These are phyloP conservation scores for Trichophaea hybrida DNA, from an alignment of 2,329 filamentous ascomycete genomes.

Conservation along the genomic window DNA sequence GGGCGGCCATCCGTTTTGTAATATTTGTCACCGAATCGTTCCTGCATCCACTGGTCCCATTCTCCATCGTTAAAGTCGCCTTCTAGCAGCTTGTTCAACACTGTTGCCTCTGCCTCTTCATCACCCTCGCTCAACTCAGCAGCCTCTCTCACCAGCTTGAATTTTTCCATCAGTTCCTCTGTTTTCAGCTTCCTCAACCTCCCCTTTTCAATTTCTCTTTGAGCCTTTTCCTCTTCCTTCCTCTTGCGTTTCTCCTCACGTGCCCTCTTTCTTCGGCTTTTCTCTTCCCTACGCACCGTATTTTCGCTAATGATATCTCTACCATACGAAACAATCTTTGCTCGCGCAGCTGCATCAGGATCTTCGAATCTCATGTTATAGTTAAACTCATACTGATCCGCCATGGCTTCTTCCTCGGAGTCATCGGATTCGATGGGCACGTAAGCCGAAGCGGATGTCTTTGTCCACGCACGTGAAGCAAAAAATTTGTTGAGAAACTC, in stretches of 20 bases:
- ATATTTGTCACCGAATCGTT: slow-evolving; percentile 78
- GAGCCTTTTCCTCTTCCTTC: slow-evolving; percentile 62
- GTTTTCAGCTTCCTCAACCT: slow-evolving; percentile 75
- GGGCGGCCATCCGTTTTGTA: slow-evolving; percentile 55
- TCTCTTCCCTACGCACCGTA: slow-evolving; percentile 74
- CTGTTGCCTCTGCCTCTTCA: slow-evolving; percentile 36
- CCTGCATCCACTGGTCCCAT: slow-evolving; percentile 85
- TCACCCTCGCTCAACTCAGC: slow-evolving; percentile 46
- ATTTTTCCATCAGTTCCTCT: slow-evolving; percentile 75
- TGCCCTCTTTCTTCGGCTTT: slow-evolving; percentile 59
- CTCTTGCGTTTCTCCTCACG: slow-evolving; percentile 63
- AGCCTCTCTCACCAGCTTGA: slow-evolving; percentile 76
- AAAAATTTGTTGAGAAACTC: slow-evolving; percentile 91
- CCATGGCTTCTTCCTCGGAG: slow-evolving; percentile 51
- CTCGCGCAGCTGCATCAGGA: slow-evolving; percentile 38
- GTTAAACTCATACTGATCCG: slow-evolving; percentile 78
- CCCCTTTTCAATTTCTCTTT: slow-evolving; percentile 66
- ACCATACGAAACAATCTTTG: slow-evolving; percentile 69
- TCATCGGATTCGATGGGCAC: slow-evolving; percentile 79
- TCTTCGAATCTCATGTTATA: slow-evolving; percentile 97
- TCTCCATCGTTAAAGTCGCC: slow-evolving; percentile 75
- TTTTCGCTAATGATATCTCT: slow-evolving; percentile 59
- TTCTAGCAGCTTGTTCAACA: slow-evolving; percentile 74
- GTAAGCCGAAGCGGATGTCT: slow-evolving; percentile 34
- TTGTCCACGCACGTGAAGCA: slow-evolving; percentile 78